Base-by-base conservation (phyloP, 257 asterid genomes). In the Thymus quinquecostatus region DNA sequence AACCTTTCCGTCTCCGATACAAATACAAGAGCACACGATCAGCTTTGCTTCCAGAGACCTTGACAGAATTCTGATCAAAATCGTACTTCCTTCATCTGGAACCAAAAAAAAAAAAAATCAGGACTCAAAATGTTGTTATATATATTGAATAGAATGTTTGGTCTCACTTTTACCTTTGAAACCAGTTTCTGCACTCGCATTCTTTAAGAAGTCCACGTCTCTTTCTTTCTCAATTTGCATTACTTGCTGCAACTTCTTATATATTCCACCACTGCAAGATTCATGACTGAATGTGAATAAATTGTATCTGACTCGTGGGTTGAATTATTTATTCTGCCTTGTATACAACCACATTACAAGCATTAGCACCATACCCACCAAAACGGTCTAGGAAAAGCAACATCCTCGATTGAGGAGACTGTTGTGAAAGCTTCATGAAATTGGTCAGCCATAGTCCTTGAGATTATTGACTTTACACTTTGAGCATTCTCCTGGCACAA, bases 1-100 rank as follows among this genome's bases (percentile, higher is more conserved):
- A 65, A 92, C 96, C 96, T 79, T 86, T 75, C 72, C 86, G 53
- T 79, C 81, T 72, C 73, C 82, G 68, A 77, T 43, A 73, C 66
- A 56, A 71, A 75, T 72, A 83, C 98, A 92, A 69, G 82, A 84
- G 74, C 98, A 92, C 79, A 90, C 92, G 41, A 75, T 84, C 81
- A 90, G 83, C 87, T 90, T 92, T 59, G 93, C 97, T 82, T 92
- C 97, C 66, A 92, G 79, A 71, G 86, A 88, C 82, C 85, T 88
- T 12, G 96, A 81, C 80, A 85, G 73, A 74, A 92, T 88, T 78
- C 84, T 83, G 79, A 90, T 90, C 67, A 79, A 81, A 72, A 92
- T 78, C 78, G 76, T 63, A 80, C 38, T 56, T 60, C 62, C 74
- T 65, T 73, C 90, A 80, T 79, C 96, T 88, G 84, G 60, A 78